phyloP scores from a whole-genome alignment of 371 early-diverging fungal genomes.

The Fennellomyces sp. region DNA sequence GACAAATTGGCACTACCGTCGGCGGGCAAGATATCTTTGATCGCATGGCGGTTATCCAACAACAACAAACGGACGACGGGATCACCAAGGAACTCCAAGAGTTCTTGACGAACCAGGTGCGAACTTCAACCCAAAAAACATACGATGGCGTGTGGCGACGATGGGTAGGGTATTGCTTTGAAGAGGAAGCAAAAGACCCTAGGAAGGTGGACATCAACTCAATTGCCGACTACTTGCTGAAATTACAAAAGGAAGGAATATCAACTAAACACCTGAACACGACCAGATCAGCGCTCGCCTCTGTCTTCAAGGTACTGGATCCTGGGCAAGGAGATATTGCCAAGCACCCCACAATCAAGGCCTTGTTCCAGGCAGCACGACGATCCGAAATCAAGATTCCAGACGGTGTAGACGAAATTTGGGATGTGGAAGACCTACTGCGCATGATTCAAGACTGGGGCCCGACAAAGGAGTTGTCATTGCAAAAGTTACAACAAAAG shows the following conservation, averaged over 20 bases:
- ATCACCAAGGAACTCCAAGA: background rate
- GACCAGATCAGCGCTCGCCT: background rate
- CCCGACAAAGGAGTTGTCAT: background rate
- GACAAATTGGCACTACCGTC: background rate
- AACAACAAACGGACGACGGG: background rate
- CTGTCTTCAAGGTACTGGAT: background rate
- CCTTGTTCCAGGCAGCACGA: background rate
- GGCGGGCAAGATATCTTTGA: background rate
- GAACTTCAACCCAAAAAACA: background rate
- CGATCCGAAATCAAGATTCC: background rate
- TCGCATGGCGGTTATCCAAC: background rate
- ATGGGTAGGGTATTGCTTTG: background rate
- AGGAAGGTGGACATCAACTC: background rate
- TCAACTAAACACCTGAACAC: background rate
- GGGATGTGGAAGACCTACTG: background rate
- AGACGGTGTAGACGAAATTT: background rate
- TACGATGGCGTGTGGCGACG: background rate
- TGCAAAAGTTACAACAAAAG: conserved; percentile 16
- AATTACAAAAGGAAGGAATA: background rate
- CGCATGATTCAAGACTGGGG: background rate
- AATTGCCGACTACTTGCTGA: background rate
- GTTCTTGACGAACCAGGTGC: background rate
- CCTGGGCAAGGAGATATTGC: conserved; percentile 1
- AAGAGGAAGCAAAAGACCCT: background rate
- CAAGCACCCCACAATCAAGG: background rate